These are phyloP conservation scores for Populus tomentosa DNA, from an alignment of 441 rosid species.

Conservation along the genomic window DNA sequence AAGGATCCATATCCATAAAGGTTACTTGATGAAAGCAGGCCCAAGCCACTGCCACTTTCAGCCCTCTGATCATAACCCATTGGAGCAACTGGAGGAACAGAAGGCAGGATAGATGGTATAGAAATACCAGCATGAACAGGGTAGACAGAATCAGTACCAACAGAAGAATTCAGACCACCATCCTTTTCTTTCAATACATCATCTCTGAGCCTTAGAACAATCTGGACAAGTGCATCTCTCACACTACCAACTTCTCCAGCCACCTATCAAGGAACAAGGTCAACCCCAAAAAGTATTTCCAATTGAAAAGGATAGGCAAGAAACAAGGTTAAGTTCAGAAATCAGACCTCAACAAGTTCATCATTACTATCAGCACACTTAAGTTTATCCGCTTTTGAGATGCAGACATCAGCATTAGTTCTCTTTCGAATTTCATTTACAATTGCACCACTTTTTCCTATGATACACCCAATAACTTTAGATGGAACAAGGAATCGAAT, in stretches of 20 bases:
- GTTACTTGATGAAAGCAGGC: conserved; percentile 62
- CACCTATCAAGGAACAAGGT: conserved; percentile 39
- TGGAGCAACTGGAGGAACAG: conserved; percentile 61
- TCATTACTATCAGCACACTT: conserved; percentile 66
- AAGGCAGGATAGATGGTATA: conserved; percentile 60
- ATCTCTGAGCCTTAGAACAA: conserved; percentile 86
- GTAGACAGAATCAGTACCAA: conserved; percentile 54
- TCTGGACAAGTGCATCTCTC: conserved; percentile 93
- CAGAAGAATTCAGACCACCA: conserved; percentile 41
- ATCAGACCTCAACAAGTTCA: conserved; percentile 84
- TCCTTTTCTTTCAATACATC: conserved; percentile 76
- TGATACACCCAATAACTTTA: conserved; percentile 88
- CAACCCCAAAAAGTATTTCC: conserved; percentile 1
- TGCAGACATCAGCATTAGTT: conserved; percentile 70
- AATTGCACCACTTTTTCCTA: conserved; percentile 92
- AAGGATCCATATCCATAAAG: conserved; percentile 76
- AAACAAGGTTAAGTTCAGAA: not conserved
- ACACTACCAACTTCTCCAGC: too few relatives aligned
- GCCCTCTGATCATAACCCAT: conserved; percentile 72
- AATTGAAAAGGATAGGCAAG: not conserved
- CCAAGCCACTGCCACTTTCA: conserved; percentile 56
- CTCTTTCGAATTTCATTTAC: conserved; percentile 84
- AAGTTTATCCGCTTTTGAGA: conserved; percentile 72
- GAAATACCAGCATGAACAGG: conserved; percentile 47
- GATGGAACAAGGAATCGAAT: conserved; percentile 79